Evolutionary conservation across 179 eudicot genomes (phyloP), one percentile per base, ranked within the genome.

Genomic region (Sideroxylon spinosum): DNA sequence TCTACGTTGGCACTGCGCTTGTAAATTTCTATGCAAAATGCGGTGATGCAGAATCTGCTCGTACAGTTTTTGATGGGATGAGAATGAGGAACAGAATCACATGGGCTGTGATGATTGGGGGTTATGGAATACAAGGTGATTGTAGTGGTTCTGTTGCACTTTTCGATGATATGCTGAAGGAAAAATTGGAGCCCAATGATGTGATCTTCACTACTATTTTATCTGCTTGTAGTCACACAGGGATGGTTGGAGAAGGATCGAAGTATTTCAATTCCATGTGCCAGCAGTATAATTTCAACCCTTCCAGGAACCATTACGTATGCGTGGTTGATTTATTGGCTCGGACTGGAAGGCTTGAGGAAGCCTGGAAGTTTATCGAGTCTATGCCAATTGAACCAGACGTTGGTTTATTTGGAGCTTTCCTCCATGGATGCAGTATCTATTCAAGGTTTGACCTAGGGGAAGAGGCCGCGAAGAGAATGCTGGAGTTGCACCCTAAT

Each of bases 151-250:
- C 95, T 48, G 60, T 92, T 74, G 81, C 82, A 46, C 81, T 93
- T 81, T 88, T 92, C 79, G 73, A 81, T 28, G 84, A 84, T 81
- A 92, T 94, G 97, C 37, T 88, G 72, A 86, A 77, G 69, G 89
- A 89, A 55, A 81, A 88, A 19, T 55, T 91, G 71, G 82, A 86
- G 74, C 97, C 95, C 9, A 92, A 81, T 78, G 97, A 91, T 48
- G 87, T 85, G 22, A 81, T 85, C 28, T 92, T 89, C 85, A 87
- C 91, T 1, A 82, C 85, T 46, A 73, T 93, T 61, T 73, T 92
- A 81, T 92, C 98, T 19, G 93, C 98, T 65, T 93, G 94, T 79
- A 86, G 94, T 79, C 98, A 90, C 81, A 59, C 90, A 16, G 96
- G 97, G 64, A 89, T 83, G 82, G 79, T 92, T 4, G 88, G 85